Percentiles rank a stretch among this genome's conserved stretches.
These are phyloP conservation scores for Saccharomycopsis malanga DNA, from an alignment of 805 yeast species.

Conservation along the genomic window DNA sequence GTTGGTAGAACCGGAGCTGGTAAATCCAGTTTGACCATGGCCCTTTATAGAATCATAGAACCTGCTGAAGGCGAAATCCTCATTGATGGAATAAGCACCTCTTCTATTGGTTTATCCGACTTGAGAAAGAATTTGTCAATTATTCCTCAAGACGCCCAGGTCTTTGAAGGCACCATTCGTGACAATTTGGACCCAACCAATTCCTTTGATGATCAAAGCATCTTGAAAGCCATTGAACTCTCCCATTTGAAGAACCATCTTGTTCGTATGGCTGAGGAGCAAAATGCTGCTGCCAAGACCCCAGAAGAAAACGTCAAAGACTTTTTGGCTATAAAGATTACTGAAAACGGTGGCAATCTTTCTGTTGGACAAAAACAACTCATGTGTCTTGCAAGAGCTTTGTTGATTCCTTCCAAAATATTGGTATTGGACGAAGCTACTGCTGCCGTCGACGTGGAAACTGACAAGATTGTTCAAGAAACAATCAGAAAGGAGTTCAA, in stretches of 20 bases:
- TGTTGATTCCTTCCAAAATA: conserved; percentile 55
- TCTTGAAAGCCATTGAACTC: conserved; percentile 76
- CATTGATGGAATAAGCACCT: conserved; percentile 65
- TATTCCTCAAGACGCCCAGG: conserved; percentile 92
- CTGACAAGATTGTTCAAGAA: conserved; percentile 69
- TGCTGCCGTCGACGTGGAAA: conserved; percentile 83
- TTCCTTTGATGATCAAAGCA: conserved; percentile 58
- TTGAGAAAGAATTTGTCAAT: conserved; percentile 72
- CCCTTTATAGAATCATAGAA: conserved; percentile 81
- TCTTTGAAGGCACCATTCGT: conserved; percentile 78
- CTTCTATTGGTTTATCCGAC: conserved; percentile 66
- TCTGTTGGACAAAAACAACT: conserved; percentile 76
- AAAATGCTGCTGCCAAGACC: conserved; percentile 37
- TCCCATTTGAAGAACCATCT: conserved; percentile 72
- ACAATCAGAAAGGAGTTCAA: conserved; percentile 71
- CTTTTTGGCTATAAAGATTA: conserved; percentile 45
- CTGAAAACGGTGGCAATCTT: conserved; percentile 65
- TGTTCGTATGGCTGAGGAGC: conserved; percentile 42
- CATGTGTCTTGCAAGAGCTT: conserved; percentile 75
- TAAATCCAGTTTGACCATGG: conserved; percentile 76
- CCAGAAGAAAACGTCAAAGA: conserved; percentile 4
- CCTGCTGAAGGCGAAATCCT: conserved; percentile 53
- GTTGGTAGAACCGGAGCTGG: conserved; percentile 99
- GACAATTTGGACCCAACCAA: conserved; percentile 82
- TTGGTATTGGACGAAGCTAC: conserved; percentile 81